These are phyloP conservation scores for Microcyclospora tardicrescens DNA, from an alignment of 2,329 filamentous ascomycete species.

Conservation along the genomic window DNA sequence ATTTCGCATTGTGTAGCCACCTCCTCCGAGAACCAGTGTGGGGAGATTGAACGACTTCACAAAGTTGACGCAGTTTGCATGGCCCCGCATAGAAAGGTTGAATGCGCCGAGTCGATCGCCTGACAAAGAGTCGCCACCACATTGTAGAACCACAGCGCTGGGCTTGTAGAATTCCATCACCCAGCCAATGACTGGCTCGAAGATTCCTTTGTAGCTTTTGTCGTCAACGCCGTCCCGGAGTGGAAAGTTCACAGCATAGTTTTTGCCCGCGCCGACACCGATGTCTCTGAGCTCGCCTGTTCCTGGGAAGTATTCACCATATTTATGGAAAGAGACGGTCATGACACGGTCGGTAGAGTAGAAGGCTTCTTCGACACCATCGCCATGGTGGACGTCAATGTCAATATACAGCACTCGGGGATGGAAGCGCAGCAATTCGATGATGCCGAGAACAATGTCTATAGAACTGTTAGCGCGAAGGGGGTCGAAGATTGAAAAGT, in stretches of 20 bases:
- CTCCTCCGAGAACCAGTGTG: slow-evolving; percentile 52
- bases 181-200: slow-evolving; percentile 53
- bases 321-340: slow-evolving; percentile 61
- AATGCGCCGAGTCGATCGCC: slow-evolving; percentile 57
- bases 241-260: slow-evolving; percentile 58
- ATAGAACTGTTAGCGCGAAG: not conserved
- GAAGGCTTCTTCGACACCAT: slow-evolving; percentile 59
- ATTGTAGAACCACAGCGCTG: slow-evolving; percentile 55
- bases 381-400: slow-evolving; percentile 55
- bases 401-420: slow-evolving; percentile 54
- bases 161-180: slow-evolving; percentile 59
- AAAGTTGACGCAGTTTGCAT: slow-evolving; percentile 57
- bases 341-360: slow-evolving; percentile 60
- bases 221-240: slow-evolving; percentile 58
- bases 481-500: not conserved
- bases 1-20: slow-evolving; percentile 60
- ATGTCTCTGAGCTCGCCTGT: slow-evolving; percentile 58
- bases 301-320: slow-evolving; percentile 59
- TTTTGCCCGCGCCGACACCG: slow-evolving; percentile 52
- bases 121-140: slow-evolving; percentile 54
- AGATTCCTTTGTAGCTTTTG: slow-evolving; percentile 53
- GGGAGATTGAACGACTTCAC: slow-evolving; percentile 56
- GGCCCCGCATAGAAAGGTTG: slow-evolving; percentile 57
- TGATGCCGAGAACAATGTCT: slow-evolving; percentile 55
- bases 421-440: slow-evolving; percentile 51